Conservation (phyloP, 2,329 filamentous ascomycete genomes). For the Curvularia sp. region DNA sequence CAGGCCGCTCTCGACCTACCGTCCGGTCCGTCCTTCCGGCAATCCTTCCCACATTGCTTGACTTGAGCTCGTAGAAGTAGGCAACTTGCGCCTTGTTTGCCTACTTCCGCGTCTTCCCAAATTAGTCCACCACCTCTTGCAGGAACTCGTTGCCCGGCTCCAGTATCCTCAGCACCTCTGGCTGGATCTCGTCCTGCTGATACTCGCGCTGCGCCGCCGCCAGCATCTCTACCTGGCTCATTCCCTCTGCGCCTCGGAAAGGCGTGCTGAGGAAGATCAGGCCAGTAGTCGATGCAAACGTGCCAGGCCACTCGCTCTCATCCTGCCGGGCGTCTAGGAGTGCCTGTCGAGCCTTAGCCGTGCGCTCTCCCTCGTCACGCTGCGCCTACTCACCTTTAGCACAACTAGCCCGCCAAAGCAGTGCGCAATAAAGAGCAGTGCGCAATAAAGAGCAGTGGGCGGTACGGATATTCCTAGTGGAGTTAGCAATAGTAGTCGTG, state of each 20-base stretch:
- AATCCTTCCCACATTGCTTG: constrained; percentile 37
- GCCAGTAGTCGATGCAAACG: constrained; percentile 31
- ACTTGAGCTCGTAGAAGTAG: constrained; percentile 33
- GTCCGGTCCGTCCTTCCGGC: constrained; percentile 31
- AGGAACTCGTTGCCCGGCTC: no score
- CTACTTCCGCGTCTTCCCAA: no score
- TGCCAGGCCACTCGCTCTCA: constrained; percentile 25
- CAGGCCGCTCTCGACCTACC: constrained; percentile 16
- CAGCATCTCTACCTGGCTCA: no score
- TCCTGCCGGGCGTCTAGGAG: constrained; percentile 25
- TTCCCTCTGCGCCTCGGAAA: constrained; percentile 34
- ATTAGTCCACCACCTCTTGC: no score
- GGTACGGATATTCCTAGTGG: constrained; percentile 23
- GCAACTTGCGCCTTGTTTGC: constrained; percentile 29
- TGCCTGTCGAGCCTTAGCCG: constrained; percentile 15
- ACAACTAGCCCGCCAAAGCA: constrained; percentile 38
- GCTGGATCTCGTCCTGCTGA: no score
- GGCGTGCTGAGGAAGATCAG: constrained; percentile 37
- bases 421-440: no score
- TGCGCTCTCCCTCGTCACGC: neutral
- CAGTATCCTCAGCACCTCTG: no score
- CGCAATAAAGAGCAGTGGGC: constrained; percentile 36
- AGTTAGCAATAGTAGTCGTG: constrained; percentile 6
- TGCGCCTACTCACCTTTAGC: constrained; percentile 28
- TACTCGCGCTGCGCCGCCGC: no score